Percentiles rank a stretch among this genome's conserved stretches.
These are phyloP conservation scores for Galeopsis tetrahit DNA, from an alignment of 257 asterid genomes.

Conservation along the genomic window DNA sequence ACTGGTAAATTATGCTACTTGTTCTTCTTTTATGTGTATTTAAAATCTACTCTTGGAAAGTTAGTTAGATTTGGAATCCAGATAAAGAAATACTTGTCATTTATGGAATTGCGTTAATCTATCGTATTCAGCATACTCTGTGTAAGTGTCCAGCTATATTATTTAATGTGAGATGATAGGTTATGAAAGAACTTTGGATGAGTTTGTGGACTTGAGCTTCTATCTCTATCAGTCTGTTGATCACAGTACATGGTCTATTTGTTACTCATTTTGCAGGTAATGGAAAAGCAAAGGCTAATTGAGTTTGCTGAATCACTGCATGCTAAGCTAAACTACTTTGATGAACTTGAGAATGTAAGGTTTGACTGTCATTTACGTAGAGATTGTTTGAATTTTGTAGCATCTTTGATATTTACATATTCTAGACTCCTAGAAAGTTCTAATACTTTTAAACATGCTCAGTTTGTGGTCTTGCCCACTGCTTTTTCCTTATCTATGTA, in stretches of 20 bases:
- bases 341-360: slow-evolving; percentile 99
- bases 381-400: slow-evolving; percentile 28
- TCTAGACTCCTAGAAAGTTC: slow-evolving; percentile 10
- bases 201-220: slow-evolving; percentile 14
- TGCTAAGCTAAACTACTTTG: slow-evolving; percentile 92
- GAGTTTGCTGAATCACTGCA: slow-evolving; percentile 98
- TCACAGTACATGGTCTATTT: slow-evolving; percentile 25
- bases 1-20: slow-evolving; percentile 59
- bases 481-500: neutral
- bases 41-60: slow-evolving; percentile 9
- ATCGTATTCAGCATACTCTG: slow-evolving; percentile 12
- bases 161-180: slow-evolving; percentile 13
- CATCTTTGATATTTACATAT: slow-evolving; percentile 28
- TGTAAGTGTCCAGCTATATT: slow-evolving; percentile 24
- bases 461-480: slow-evolving; percentile 11
- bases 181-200: slow-evolving; percentile 11
- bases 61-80: slow-evolving; percentile 26
- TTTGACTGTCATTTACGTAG: slow-evolving; percentile 43
- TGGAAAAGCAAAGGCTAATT: slow-evolving; percentile 93
- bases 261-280: slow-evolving; percentile 64
- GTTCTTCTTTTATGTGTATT: slow-evolving; percentile 18
- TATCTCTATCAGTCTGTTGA: slow-evolving; percentile 15
- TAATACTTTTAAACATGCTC: slow-evolving; percentile 19
- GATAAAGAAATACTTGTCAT: slow-evolving; percentile 5
- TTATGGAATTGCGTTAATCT: neutral